Evolutionary conservation across 176 grass and related monocot species (phyloP).

Genomic region (Musa troglodytarum): DNA sequence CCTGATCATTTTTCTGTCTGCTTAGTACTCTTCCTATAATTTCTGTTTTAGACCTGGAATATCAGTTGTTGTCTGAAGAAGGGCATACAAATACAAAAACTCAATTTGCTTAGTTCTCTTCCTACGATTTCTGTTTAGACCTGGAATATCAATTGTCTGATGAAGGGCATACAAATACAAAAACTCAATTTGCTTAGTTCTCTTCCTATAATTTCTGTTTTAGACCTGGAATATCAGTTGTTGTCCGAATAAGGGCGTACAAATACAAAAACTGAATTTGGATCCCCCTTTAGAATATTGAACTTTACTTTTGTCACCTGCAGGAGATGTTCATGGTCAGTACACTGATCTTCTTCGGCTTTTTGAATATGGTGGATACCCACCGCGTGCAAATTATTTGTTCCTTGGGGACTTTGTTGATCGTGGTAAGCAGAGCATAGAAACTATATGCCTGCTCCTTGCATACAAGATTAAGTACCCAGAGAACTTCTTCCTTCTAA

Average conservation of each 20-base stretch:
- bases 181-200: not conserved
- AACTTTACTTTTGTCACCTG: not conserved
- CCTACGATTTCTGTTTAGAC: too few species aligned
- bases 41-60: not conserved
- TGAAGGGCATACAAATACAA: not conserved
- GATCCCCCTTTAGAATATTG: not conserved
- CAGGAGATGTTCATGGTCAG: not conserved
- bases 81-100: not conserved
- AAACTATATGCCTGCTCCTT: not conserved
- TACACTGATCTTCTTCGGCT: constrained; percentile 3
- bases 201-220: too few species aligned
- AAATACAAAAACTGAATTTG: not conserved
- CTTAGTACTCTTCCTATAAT: too few species aligned
- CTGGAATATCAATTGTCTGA: not conserved
- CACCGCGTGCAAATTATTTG: not conserved
- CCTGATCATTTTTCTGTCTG: too few species aligned
- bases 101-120: too few species aligned
- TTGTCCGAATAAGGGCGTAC: not conserved
- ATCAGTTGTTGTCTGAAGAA: not conserved
- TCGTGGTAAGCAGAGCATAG: not conserved
- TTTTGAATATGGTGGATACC: not conserved
- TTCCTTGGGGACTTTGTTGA: constrained; percentile 2
- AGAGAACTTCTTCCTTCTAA: not conserved
- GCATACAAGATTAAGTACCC: constrained; percentile 2
- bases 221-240: not conserved